Base-by-base conservation (phyloP, 768 basidiomycete species). In the Russula foetens region DNA sequence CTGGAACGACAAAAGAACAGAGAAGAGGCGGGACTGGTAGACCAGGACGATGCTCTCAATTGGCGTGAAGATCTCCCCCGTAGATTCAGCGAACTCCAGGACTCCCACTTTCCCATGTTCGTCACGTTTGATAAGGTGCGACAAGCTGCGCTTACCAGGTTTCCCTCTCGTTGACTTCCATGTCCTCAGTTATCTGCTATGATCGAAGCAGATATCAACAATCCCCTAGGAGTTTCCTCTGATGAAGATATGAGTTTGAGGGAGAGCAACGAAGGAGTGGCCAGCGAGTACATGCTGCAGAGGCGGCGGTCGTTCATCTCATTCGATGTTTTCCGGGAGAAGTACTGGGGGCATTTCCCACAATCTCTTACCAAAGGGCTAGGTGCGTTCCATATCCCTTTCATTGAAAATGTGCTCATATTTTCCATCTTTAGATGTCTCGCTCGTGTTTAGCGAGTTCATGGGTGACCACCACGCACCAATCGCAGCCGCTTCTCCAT, bases 41-140 rank as follows among this genome's bases (percentile, higher is more conserved):
- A 79, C 59, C 58, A 70, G 0, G 81, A 85, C 31, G 82, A 83
- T 39, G 74, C 78, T 52, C 66, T 59, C 4, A 69, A 72, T 53
- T 75, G 77, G 74, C 71, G 75, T 12, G 71, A 59, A 17, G 74
- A 79, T 62, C 73, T 85, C 7, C 86, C 86, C 4, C 56, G 62
- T 23, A 74, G 67, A 43, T 89, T 79, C 60, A 84, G 83, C 53
- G 75, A 77, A n/a, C 72, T 90, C 15, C 68, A 75, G 41, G 84
- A 85, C 38, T 64, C 75, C 0, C 81, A 90, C 66, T 90, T 89
- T 56, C 88, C 88, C 0, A 70, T 90, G 51, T 90, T 89, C 59
- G 69, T 86, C 4, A 85, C 87, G 0, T 86, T 83, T 55, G 81
- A 88, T 65, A 75, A 77, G 55, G 87, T 85, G 62, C 47, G 77